Base-by-base conservation (phyloP, 225 moss, liverwort and hornwort genomes). In the Sphagnum contortum region DNA sequence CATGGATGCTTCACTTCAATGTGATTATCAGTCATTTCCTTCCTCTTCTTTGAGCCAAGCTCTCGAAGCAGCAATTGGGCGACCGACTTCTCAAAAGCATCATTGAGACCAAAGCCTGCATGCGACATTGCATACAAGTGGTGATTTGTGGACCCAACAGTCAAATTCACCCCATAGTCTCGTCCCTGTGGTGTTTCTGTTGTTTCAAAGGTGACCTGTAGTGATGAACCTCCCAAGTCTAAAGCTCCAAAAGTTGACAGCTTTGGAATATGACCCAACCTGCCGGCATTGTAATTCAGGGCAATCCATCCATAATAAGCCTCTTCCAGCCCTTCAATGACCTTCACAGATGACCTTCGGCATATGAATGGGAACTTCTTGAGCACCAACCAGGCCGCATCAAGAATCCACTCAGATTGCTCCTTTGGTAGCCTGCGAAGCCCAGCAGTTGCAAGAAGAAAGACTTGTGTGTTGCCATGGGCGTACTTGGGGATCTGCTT, bases 251-350 rank as follows among this genome's bases (percentile, higher is more conserved):
- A 83, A 55, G 83, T 89, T 4, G 81, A 65, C 80, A 75, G 76
- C 60, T 74, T 72, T 9, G 89, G 68, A 64, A 70, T 49, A 61
- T 69, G 73, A 2, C 92, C 90, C n/a, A 98, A 70, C 65, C 77
- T 79, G 14, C 83, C 89, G 9, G 81, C 79, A 57, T 89, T 98
- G 62, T 98, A 98, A 74, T 98, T 98, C 12, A 98, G 66, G 29
- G 96, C 87, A 73, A 98, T 93, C 96, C 96, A 98, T 63, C 96
- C 96, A 69, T 92, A 98, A 63, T 92, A 98, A 2, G 96, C 96
- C 66, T 98, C 96, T 81, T 98, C 96, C 29, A 90, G 84, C 50
- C 96, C 96, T 69, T 81, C 89, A 47, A 98, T 98, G 46, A 93
- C 83, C 74, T 90, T 87, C 70, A 98, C 96, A 73, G 90, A 98